phyloP scores from a whole-genome alignment of 257 asterid genomes.

The Dorcoceras hygrometricum region DNA sequence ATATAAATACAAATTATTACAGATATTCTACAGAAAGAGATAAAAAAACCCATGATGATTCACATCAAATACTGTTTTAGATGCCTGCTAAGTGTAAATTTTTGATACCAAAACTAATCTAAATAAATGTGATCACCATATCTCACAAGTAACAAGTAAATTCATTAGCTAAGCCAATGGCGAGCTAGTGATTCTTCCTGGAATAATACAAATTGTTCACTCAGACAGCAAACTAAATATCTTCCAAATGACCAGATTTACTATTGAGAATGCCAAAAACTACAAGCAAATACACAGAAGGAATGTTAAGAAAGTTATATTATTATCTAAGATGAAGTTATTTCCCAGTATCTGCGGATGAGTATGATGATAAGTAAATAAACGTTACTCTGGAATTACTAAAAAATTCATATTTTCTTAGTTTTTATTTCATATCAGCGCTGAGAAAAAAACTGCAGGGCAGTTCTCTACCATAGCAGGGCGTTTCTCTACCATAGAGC shows the following conservation, averaged over 20 bases:
- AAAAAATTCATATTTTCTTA: constrained; percentile 6
- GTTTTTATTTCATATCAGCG: neutral
- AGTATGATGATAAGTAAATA: neutral
- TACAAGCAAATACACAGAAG: neutral
- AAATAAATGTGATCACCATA: neutral
- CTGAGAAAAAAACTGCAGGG: neutral
- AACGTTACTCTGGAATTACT: neutral
- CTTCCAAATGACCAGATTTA: neutral
- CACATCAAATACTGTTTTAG: constrained; percentile 7
- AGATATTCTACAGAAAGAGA: neutral
- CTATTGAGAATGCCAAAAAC: neutral
- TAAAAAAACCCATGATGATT: constrained; percentile 9
- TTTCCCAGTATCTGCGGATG: constrained; percentile 3
- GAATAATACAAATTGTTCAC: neutral
- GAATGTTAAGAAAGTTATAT: neutral
- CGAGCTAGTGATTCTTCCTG: constrained; percentile 16
- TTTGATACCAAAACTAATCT: neutral
- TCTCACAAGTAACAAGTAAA: neutral
- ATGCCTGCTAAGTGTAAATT: constrained; percentile 10
- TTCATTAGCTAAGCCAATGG: constrained; percentile 1
- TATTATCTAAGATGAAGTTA: neutral
- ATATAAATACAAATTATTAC: neutral
- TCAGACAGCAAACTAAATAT: neutral
- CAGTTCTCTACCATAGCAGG: neutral
- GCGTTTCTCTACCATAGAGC: neutral